phyloP scores from a whole-genome alignment of 257 asterid genomes.

The Solanum arcanum region DNA sequence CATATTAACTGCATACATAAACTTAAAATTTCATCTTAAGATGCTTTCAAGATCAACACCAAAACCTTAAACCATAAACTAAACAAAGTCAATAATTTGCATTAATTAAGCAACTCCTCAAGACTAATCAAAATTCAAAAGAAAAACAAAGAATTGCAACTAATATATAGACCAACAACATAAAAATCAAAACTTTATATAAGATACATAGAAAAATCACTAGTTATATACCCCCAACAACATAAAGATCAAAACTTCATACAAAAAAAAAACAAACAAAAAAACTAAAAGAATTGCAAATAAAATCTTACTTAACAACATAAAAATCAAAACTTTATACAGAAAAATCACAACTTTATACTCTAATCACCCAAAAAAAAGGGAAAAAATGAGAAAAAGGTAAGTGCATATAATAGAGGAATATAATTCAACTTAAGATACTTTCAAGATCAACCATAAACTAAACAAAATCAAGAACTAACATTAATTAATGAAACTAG shows the following conservation, averaged over 20 bases:
- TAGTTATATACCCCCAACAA: not conserved
- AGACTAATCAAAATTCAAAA: not conserved
- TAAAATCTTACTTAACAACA: not conserved
- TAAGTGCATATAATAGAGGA: not conserved
- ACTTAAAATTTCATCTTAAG: not conserved
- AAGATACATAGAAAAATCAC: not conserved
- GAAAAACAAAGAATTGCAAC: not conserved
- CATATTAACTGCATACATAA: not conserved
- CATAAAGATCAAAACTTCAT: not conserved
- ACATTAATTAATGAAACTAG: not conserved
- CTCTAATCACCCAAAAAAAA: not conserved
- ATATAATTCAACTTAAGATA: not conserved
- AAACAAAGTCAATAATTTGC: not conserved
- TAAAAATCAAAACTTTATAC: not conserved
- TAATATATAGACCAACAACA: not conserved
- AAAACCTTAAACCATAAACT: not conserved
- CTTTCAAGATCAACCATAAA: not conserved
- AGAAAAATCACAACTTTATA: not conserved
- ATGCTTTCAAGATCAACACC: not conserved
- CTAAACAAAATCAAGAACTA: not conserved
- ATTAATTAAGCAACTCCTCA: not conserved
- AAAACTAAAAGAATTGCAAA: too few relatives aligned
- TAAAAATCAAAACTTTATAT: not conserved
- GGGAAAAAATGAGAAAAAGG: not conserved
- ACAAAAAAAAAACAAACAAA: not conserved